Evolutionary conservation across 1,284 basidiomycete genomes (phyloP).

Genomic region (Fomitiporia mediterranea): DNA sequence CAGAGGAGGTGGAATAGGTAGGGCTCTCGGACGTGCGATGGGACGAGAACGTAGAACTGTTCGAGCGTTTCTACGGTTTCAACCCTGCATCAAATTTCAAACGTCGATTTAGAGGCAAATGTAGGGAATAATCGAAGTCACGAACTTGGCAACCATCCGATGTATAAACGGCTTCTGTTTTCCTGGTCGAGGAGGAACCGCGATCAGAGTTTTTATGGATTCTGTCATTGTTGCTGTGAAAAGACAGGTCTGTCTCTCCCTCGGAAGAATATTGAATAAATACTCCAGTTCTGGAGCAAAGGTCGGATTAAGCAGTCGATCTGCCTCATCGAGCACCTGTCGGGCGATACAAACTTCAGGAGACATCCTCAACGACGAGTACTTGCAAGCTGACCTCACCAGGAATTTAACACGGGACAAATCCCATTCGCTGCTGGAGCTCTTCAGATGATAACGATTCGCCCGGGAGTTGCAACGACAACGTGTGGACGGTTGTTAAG

Average conservation of each 20-base stretch:
- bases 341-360: neutral
- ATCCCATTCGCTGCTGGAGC: conserved; percentile 78
- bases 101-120: neutral
- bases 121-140: conserved; percentile 20
- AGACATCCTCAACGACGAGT: neutral
- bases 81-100: conserved; percentile 43
- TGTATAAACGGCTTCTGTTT: conserved; percentile 89
- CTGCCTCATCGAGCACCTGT: conserved; percentile 94
- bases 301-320: conserved; percentile 85
- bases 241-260: conserved; percentile 88
- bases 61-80: conserved; percentile 84
- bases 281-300: conserved; percentile 86
- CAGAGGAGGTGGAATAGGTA: conserved; percentile 91
- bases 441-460: conserved; percentile 87
- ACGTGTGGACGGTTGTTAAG: conserved; percentile 86
- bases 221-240: conserved; percentile 95
- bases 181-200: conserved; percentile 70
- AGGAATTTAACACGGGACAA: conserved; percentile 83
- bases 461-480: conserved; percentile 93
- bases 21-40: conserved; percentile 90
- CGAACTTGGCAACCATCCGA: conserved; percentile 73
- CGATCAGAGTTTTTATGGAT: conserved; percentile 78
- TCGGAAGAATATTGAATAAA: conserved; percentile 77
- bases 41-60: conserved; percentile 90
- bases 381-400: conserved; percentile 44